A percentile compares a stretch with the other conserved stretches of the same genome.
Evolutionary conservation across 768 basidiomycete genomes (phyloP).

Genomic region (Lepiota brunneoincarnata): DNA sequence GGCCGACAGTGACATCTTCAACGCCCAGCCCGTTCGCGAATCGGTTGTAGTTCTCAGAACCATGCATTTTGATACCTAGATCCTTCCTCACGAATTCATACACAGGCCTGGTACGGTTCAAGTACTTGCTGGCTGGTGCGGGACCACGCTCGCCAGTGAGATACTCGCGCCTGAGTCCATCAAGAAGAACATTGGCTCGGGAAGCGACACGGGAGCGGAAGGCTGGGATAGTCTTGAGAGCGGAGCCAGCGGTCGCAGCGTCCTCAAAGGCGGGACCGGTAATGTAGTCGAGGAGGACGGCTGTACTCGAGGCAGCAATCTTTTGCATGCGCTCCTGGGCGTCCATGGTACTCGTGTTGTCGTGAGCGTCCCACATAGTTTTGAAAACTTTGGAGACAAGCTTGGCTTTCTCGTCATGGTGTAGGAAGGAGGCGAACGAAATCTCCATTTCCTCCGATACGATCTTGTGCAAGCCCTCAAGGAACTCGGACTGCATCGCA

Average conservation of each 20-base stretch:
- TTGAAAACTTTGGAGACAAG: conserved; percentile 36
- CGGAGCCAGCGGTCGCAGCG: conserved; percentile 25
- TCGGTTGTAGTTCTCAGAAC: conserved; percentile 62
- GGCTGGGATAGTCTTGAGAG: conserved; percentile 38
- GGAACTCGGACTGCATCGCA: conserved; percentile 68
- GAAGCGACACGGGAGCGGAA: conserved; percentile 56
- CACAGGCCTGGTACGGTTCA: conserved; percentile 66
- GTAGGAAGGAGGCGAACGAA: conserved; percentile 41
- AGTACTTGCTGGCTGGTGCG: conserved; percentile 64
- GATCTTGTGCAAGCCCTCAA: conserved; percentile 43
- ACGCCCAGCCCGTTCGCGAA: conserved; percentile 64
- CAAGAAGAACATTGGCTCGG: conserved; percentile 43
- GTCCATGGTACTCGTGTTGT: conserved; percentile 73
- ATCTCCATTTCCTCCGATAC: conserved; percentile 46
- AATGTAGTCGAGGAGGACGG: conserved; percentile 64
- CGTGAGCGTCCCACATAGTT: conserved; percentile 51
- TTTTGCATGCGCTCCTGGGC: conserved; percentile 64
- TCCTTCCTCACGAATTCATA: conserved; percentile 76
- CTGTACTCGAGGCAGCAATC: conserved; percentile 60
- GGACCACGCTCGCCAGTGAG: conserved; percentile 55
- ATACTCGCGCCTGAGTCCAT: conserved; percentile 51
- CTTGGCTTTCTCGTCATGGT: conserved; percentile 26
- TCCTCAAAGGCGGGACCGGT: conserved; percentile 34
- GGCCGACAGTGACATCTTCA: conserved; percentile 67
- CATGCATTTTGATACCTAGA: conserved; percentile 80